Conservation (phyloP, 2,329 filamentous ascomycete genomes). For the Stemphylium lycopersici region DNA sequence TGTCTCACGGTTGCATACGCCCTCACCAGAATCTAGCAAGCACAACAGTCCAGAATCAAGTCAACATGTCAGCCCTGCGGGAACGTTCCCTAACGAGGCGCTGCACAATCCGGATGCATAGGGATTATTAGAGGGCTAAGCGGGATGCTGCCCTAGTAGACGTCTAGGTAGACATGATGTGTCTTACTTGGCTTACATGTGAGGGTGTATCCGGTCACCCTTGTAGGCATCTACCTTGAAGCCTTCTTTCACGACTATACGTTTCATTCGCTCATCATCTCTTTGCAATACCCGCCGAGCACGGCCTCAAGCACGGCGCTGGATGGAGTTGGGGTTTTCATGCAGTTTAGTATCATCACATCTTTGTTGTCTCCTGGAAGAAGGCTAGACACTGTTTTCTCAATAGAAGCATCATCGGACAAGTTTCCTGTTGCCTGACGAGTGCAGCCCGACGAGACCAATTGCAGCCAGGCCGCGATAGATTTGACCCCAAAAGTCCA, state of each 20-base stretch:
- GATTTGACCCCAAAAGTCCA: too few relatives aligned
- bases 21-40: constrained; percentile 44
- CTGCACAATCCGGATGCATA: constrained; percentile 26
- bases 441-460: not conserved
- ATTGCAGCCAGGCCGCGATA: too few relatives aligned
- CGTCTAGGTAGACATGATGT: not conserved
- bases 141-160: not conserved
- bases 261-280: constrained; percentile 13
- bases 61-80: constrained; percentile 45
- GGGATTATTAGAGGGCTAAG: not conserved
- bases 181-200: not conserved
- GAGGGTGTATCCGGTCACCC: not conserved
- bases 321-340: constrained; percentile 3
- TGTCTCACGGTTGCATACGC: constrained; percentile 50
- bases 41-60: constrained; percentile 48
- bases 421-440: not conserved
- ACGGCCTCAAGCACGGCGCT: constrained; percentile 27
- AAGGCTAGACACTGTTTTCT: not conserved
- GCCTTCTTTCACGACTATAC: constrained; percentile 8
- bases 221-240: not conserved
- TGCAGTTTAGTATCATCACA: not conserved
- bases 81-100: constrained; percentile 41
- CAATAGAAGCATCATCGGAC: not conserved
- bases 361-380: not conserved
- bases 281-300: constrained; percentile 32